Percentiles rank a stretch among this genome's conserved stretches.
These are phyloP conservation scores for Ogataea angusta DNA, from an alignment of 805 yeast species.

Conservation along the genomic window DNA sequence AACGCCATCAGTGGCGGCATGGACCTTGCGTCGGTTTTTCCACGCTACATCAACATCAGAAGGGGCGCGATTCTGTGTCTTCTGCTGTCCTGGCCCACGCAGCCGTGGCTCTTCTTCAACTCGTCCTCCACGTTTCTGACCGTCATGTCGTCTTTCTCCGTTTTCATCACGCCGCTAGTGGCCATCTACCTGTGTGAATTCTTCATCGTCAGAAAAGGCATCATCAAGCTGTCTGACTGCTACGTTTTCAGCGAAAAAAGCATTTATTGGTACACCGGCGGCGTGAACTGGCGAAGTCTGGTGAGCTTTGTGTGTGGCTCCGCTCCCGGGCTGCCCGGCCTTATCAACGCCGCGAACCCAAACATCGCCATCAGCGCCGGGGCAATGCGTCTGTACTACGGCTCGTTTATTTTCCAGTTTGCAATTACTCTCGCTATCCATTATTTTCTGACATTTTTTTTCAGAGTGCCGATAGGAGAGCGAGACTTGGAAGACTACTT, in stretches of 20 bases:
- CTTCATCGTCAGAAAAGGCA: slow-evolving; percentile 37
- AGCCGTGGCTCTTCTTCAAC: slow-evolving; percentile 42
- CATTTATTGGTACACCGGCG: slow-evolving; percentile 38
- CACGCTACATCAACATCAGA: slow-evolving; percentile 40
- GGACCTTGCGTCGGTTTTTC: slow-evolving; percentile 47
- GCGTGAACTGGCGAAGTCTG: slow-evolving; percentile 42
- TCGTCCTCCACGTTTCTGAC: slow-evolving; percentile 35
- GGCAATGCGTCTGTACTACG: slow-evolving; percentile 39
- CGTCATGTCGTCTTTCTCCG: slow-evolving; percentile 31
- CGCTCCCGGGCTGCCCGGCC: slow-evolving; percentile 51
- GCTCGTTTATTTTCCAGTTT: slow-evolving; percentile 42
- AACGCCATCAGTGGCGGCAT: slow-evolving; percentile 49
- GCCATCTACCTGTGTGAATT: slow-evolving; percentile 39
- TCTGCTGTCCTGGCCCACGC: slow-evolving; percentile 35
- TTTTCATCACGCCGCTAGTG: slow-evolving; percentile 39
- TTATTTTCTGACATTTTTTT: slow-evolving; percentile 32
- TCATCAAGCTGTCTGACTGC: slow-evolving; percentile 39
- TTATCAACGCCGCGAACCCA: slow-evolving; percentile 31
- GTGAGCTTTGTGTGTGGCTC: slow-evolving; percentile 38
- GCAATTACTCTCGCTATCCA: slow-evolving; percentile 37
- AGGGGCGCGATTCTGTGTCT: slow-evolving; percentile 44
- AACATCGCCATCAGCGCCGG: slow-evolving; percentile 31
- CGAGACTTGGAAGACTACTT: slow-evolving; percentile 34
- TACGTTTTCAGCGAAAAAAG: slow-evolving; percentile 30
- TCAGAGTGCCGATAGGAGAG: slow-evolving; percentile 21